Percentiles rank a stretch among this genome's conserved stretches.
phyloP scores from a whole-genome alignment of 495 filamentous ascomycete species.

The Penicillium manginii region DNA sequence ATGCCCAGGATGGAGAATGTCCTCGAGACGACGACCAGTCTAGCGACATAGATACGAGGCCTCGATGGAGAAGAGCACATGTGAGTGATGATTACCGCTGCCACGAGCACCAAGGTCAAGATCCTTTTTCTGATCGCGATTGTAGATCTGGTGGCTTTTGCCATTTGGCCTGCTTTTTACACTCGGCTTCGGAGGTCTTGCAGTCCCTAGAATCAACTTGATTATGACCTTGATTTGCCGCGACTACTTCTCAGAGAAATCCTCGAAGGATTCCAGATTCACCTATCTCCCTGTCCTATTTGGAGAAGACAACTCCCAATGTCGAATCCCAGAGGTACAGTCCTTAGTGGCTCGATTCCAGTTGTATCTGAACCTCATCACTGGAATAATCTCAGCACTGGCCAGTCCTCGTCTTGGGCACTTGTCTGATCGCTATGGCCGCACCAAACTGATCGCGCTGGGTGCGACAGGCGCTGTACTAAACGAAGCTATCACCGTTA shows the following conservation, averaged over 20 bases:
- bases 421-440: slow-evolving; percentile 86
- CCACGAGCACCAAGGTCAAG: background rate
- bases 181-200: slow-evolving; percentile 79
- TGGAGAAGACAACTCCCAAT: slow-evolving; percentile 72
- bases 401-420: slow-evolving; percentile 81
- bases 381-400: slow-evolving; percentile 73
- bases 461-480: slow-evolving; percentile 68
- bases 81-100: slow-evolving; percentile 24
- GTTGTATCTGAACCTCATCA: slow-evolving; percentile 70
- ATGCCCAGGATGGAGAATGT: slow-evolving; percentile 15
- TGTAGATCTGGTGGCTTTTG: slow-evolving; percentile 82
- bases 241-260: slow-evolving; percentile 70
- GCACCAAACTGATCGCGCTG: slow-evolving; percentile 70
- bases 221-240: slow-evolving; percentile 81
- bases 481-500: slow-evolving; percentile 73
- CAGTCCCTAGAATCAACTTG: slow-evolving; percentile 80
- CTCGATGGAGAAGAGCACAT: slow-evolving; percentile 26
- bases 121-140: slow-evolving; percentile 11
- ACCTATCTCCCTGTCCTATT: slow-evolving; percentile 66
- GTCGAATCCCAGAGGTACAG: slow-evolving; percentile 72
- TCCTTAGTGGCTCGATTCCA: slow-evolving; percentile 74
- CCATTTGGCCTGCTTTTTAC: slow-evolving; percentile 76
- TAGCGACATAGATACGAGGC: slow-evolving; percentile 11
- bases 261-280: slow-evolving; percentile 57
- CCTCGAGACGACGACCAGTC: slow-evolving; percentile 8